phyloP scores from a whole-genome alignment of 2,329 filamentous ascomycete genomes.

The Aureobasidium sp. region DNA sequence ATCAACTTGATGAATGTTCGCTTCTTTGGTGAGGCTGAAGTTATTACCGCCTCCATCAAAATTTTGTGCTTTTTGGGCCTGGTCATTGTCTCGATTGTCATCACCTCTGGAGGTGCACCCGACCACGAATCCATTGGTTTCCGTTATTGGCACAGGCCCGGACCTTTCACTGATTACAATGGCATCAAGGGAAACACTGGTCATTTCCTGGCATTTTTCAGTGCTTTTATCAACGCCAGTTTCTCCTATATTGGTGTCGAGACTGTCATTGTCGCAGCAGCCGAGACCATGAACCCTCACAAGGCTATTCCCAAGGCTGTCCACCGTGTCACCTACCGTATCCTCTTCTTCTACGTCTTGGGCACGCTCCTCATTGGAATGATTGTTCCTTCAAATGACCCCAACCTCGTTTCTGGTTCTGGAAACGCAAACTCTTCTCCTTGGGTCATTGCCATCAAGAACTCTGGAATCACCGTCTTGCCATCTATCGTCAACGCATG shows the following conservation, averaged over 20 bases:
- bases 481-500: slow-evolving; percentile 69
- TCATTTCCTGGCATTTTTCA: slow-evolving; percentile 24
- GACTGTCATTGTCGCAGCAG: slow-evolving; percentile 46
- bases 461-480: slow-evolving; percentile 58
- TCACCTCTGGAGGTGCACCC: slow-evolving; percentile 34
- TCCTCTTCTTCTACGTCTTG: slow-evolving; percentile 49
- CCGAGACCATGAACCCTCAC: slow-evolving; percentile 45
- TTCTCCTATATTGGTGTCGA: slow-evolving; percentile 49
- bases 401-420: slow-evolving; percentile 40
- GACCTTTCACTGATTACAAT: slow-evolving; percentile 19
- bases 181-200: slow-evolving; percentile 26
- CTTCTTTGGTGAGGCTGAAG: slow-evolving; percentile 19
- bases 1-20: slow-evolving; percentile 22
- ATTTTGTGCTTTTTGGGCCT: slow-evolving; percentile 31
- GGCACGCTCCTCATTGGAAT: slow-evolving; percentile 51
- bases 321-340: slow-evolving; percentile 45
- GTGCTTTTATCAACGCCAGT: slow-evolving; percentile 30
- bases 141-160: slow-evolving; percentile 14
- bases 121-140: slow-evolving; percentile 26
- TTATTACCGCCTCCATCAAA: slow-evolving; percentile 25
- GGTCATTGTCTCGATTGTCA: slow-evolving; percentile 30
- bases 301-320: slow-evolving; percentile 46
- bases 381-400: slow-evolving; percentile 48
- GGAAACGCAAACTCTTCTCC: slow-evolving; percentile 37
- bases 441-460: slow-evolving; percentile 63